These are phyloP conservation scores for Psilocybe tampanensis DNA, from an alignment of 768 basidiomycete species.

Conservation along the genomic window DNA sequence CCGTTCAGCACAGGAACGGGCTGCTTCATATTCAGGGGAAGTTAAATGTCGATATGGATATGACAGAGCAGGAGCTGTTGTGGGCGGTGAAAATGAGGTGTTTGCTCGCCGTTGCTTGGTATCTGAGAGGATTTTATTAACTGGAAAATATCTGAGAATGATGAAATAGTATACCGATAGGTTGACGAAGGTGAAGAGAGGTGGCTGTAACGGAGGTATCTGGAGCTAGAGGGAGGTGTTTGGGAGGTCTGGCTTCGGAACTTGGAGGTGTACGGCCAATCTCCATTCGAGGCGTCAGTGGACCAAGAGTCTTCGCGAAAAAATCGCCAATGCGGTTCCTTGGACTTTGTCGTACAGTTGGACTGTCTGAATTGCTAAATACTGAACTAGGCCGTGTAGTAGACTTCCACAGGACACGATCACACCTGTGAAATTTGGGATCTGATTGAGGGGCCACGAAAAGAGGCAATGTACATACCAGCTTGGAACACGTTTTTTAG, in stretches of 20 bases:
- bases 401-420: conserved; percentile 82
- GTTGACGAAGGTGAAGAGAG: not conserved
- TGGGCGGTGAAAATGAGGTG: conserved; percentile 25
- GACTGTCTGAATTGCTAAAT: conserved; percentile 29
- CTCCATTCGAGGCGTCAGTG: conserved; percentile 36
- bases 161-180: not conserved
- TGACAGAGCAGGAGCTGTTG: conserved; percentile 26
- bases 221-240: too few species aligned
- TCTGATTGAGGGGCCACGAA: not conserved
- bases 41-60: conserved; percentile 18
- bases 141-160: not conserved
- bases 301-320: conserved; percentile 55
- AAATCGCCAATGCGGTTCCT: conserved; percentile 47
- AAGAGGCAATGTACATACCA: conserved; percentile 50
- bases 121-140: too few species aligned
- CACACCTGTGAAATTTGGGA: conserved; percentile 58
- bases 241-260: not conserved
- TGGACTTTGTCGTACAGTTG: conserved; percentile 29
- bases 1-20: conserved; percentile 19
- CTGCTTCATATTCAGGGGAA: conserved; percentile 18
- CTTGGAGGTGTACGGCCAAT: not conserved
- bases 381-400: conserved; percentile 53
- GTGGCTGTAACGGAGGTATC: too few species aligned
- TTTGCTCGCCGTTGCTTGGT: conserved; percentile 12
- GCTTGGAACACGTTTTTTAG: conserved; percentile 82